These are phyloP conservation scores for Thalassiosira exigua DNA, from an alignment of 352 stramenopile species.

Conservation along the genomic window DNA sequence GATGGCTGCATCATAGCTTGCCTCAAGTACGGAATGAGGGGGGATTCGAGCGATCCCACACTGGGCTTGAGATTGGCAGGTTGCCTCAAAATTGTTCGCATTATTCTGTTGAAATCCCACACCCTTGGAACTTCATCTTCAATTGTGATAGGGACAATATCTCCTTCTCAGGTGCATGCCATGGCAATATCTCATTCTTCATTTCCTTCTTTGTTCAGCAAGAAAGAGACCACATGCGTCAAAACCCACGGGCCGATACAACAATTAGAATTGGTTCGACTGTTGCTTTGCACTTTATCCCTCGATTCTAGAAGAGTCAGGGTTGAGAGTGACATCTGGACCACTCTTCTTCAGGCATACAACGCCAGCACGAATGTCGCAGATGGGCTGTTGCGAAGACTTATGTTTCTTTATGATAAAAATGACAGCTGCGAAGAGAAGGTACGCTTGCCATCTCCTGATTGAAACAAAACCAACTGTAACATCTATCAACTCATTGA, in stretches of 20 bases:
- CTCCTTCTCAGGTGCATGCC: conserved; percentile 47
- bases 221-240: not conserved
- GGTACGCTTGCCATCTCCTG: conserved; percentile 23
- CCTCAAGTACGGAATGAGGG: conserved; percentile 60
- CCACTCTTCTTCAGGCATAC: conserved; percentile 43
- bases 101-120: conserved; percentile 28
- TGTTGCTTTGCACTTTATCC: conserved; percentile 49
- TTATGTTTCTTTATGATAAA: conserved; percentile 54
- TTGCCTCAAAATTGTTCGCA: conserved; percentile 44
- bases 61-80: too few species aligned
- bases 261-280: conserved; percentile 43
- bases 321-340: conserved; percentile 32
- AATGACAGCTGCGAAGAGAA: conserved; percentile 38
- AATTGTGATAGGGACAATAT: conserved; percentile 26
- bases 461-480: too few species aligned
- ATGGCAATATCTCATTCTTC: conserved; percentile 63
- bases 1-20: conserved; percentile 47
- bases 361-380: conserved; percentile 39
- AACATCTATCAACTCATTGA: too few species aligned
- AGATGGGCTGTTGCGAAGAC: conserved; percentile 43
- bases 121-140: conserved; percentile 5
- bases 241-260: conserved; percentile 19
- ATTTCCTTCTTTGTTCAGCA: conserved; percentile 22
- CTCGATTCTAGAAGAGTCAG: conserved; percentile 34
- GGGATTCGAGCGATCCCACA: conserved; percentile 18